phyloP scores from a whole-genome alignment of 495 filamentous ascomycete species.

The Usnea hakonensis region DNA sequence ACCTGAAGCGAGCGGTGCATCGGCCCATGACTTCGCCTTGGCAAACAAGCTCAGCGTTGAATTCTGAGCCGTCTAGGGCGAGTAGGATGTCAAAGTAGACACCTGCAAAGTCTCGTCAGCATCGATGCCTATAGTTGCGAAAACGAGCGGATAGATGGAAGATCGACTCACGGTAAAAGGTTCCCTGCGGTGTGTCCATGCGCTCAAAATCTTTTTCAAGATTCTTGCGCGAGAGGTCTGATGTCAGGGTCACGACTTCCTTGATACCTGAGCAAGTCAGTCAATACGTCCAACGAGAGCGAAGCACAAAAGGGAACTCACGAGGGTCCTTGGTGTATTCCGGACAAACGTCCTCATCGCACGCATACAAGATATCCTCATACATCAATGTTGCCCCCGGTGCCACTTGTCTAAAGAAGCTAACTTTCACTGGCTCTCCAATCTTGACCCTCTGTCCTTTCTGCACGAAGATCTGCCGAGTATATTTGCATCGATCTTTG shows the following conservation, averaged over 20 bases:
- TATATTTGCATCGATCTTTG: constrained; percentile 98
- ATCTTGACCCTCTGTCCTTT: constrained; percentile 99
- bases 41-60: constrained; percentile 96
- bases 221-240: constrained; percentile 94
- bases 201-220: constrained; percentile 98
- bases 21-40: constrained; percentile 98
- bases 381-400: constrained; percentile 98
- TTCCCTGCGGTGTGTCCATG: constrained; percentile 98
- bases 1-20: constrained; percentile 78
- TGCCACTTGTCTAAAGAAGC: constrained; percentile 96
- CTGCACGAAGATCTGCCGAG: constrained; percentile 95
- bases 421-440: constrained; percentile 97
- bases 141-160: background rate
- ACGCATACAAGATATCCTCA: constrained; percentile 96
- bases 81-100: constrained; percentile 78
- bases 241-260: constrained; percentile 96
- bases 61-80: constrained; percentile 92
- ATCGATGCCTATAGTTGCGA: background rate
- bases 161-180: constrained; percentile 67
- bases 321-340: constrained; percentile 99
- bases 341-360: constrained; percentile 95
- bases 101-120: constrained; percentile 13
- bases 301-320: constrained; percentile 48
- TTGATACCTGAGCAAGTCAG: constrained; percentile 70
- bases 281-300: constrained; percentile 11